These are phyloP conservation scores for Tuber umbilicatum DNA, from an alignment of 495 filamentous ascomycete species.

Conservation along the genomic window DNA sequence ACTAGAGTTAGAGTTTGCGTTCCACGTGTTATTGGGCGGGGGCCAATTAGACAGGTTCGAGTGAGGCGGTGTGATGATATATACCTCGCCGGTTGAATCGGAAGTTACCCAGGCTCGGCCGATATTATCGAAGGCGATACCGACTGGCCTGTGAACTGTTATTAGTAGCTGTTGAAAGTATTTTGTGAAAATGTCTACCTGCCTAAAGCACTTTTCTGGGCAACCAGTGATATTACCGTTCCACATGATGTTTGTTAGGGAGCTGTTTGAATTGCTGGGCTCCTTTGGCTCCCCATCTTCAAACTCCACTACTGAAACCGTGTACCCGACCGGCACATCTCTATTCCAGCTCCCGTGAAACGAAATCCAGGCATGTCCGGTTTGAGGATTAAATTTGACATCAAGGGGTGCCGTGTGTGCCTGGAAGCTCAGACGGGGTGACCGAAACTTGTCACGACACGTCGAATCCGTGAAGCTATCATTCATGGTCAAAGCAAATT, in stretches of 20 bases:
- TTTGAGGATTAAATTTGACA: slow-evolving; percentile 51
- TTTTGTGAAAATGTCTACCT: neutral
- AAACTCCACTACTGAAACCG: slow-evolving; percentile 49
- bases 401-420: slow-evolving; percentile 59
- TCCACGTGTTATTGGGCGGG: neutral
- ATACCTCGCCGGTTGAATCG: slow-evolving; percentile 46
- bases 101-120: slow-evolving; percentile 44
- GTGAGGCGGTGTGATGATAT: slow-evolving; percentile 33
- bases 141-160: slow-evolving; percentile 39
- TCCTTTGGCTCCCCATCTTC: slow-evolving; percentile 46
- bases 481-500: slow-evolving; percentile 45
- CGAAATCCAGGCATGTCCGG: slow-evolving; percentile 46
- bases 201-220: slow-evolving; percentile 50
- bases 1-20: neutral
- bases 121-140: slow-evolving; percentile 43
- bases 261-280: slow-evolving; percentile 43
- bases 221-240: slow-evolving; percentile 48
- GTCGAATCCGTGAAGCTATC: slow-evolving; percentile 47
- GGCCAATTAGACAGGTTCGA: neutral
- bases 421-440: slow-evolving; percentile 53
- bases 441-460: slow-evolving; percentile 44
- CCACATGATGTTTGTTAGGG: slow-evolving; percentile 49
- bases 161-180: neutral
- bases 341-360: slow-evolving; percentile 59
- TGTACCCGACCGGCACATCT: slow-evolving; percentile 52